Conservation (phyloP, 192 early-diverging fungal genomes). For the Lobulomyces angularis region DNA sequence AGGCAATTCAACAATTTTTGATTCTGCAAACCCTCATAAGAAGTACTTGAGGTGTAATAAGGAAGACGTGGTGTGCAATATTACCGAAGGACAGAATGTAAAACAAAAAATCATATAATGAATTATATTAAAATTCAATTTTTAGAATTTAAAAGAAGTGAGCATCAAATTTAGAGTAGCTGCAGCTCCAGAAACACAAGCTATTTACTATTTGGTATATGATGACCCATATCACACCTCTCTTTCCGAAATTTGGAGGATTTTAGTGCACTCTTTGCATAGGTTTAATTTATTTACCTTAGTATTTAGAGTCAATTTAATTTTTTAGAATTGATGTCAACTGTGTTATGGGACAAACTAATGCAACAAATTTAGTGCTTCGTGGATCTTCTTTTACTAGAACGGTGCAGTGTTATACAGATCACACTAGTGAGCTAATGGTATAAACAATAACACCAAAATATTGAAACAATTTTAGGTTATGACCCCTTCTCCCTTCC, state of each 20-base stretch:
- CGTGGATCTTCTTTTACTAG: slow-evolving; percentile 19
- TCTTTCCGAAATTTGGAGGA: slow-evolving; percentile 24
- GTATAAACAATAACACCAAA: not conserved
- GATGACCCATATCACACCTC: slow-evolving; percentile 28
- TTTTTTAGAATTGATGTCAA: slow-evolving; percentile 27
- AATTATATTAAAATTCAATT: slow-evolving; percentile 4
- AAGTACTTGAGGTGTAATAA: slow-evolving; percentile 26
- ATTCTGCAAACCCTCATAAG: slow-evolving; percentile 12
- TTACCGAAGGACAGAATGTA: too few relatives aligned
- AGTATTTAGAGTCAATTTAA: not conserved
- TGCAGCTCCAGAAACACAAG: slow-evolving; percentile 13
- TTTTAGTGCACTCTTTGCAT: slow-evolving; percentile 27
- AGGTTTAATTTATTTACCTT: slow-evolving; percentile 8
- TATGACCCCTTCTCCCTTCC: slow-evolving; percentile 17
- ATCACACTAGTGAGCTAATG: slow-evolving; percentile 13
- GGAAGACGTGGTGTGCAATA: slow-evolving; percentile 24
- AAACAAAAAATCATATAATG: slow-evolving; percentile 9
- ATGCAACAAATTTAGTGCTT: slow-evolving; percentile 21
- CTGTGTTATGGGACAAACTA: slow-evolving; percentile 32
- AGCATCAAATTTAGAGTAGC: slow-evolving; percentile 24
- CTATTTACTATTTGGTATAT: slow-evolving; percentile 32
- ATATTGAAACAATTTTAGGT: slow-evolving; percentile 3
- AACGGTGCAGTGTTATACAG: slow-evolving; percentile 21
- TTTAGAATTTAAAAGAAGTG: slow-evolving; percentile 18
- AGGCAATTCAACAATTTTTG: not conserved